Evolutionary conservation across 2,329 filamentous ascomycete species (phyloP), one percentile per base, ranked within the genome.

Genomic region (Dactylellina leptospora): DNA sequence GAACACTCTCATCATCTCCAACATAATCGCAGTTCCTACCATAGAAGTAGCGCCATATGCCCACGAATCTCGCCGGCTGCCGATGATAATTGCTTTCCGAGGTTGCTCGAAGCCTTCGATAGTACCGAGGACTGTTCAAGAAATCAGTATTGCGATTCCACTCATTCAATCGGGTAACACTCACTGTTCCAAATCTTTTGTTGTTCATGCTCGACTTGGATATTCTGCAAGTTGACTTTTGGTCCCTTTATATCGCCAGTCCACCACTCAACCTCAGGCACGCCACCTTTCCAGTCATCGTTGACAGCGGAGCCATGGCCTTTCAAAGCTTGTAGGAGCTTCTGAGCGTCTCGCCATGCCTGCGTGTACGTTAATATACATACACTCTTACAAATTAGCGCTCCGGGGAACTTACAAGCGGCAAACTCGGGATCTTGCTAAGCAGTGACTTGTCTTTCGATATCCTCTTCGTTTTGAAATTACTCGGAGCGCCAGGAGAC

Each of bases 41-140:
- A 92, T 91, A 0, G 95, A 90, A 77, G 95, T 91, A 0, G 92
- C 91, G 61, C 95, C 95, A 77, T 95, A 91, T 56, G 90, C 90
- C 91, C 92, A 96, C 0, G 92, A 87, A 80, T 99, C 95, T 18
- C 95, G 91, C 78, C 96, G 93, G 79, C 93, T 97, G 55, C 95
- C 95, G 61, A 99, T 85, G 63, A 97, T 88, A 77, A 97, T 88
- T 63, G 89, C 90, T 80, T 96, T 93, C 71, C 90, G 86, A 0
- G 84, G 84, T 78, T 95, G 89, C 80, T 97, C 95, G 64, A 91
- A 83, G n/a, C 95, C 95, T 10, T 84, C 82, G 55, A 99, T 93
- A 60, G 88, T 86, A 28, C 91, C 93, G 77, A 96, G 87, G 0
- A 97, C 87, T 73, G 33, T 6, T 23, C 16, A 6, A 1, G 50